Evolutionary conservation across 2,329 filamentous ascomycete species (phyloP).

Genomic region (Proliferodiscus dingleyae): DNA sequence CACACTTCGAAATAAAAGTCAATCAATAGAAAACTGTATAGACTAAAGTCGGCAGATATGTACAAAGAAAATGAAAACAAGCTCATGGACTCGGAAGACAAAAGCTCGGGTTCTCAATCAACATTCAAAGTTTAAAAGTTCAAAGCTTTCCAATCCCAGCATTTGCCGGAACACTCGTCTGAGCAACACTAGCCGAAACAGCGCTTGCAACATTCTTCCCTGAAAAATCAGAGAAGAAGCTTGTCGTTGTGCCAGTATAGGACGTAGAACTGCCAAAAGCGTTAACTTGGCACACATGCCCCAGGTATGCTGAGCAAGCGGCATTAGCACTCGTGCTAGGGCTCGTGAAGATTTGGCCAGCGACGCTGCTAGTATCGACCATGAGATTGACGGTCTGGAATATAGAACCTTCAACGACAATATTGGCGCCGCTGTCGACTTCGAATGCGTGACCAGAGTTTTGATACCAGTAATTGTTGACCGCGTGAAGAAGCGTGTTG

Average conservation of each 20-base stretch:
- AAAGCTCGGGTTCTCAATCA: too few relatives aligned
- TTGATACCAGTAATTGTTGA: conserved; percentile 40
- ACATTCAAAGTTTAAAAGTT: too few relatives aligned
- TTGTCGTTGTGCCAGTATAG: conserved; percentile 26
- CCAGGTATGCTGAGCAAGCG: conserved; percentile 16
- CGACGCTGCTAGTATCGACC: background rate
- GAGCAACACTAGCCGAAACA: conserved; percentile 28
- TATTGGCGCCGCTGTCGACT: conserved; percentile 28
- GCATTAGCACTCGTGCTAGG: conserved; percentile 17
- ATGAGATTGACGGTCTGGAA: conserved; percentile 37
- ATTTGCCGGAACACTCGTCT: conserved; percentile 27
- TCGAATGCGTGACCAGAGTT: conserved; percentile 43
- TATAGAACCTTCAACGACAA: conserved; percentile 42
- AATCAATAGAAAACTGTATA: too few relatives aligned
- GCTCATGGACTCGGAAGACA: too few relatives aligned
- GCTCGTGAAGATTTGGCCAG: conserved; percentile 19
- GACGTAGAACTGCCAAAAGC: conserved; percentile 25
- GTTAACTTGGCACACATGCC: conserved; percentile 19
- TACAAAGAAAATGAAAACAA: too few relatives aligned
- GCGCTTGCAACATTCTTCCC: conserved; percentile 31
- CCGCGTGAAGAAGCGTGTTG: conserved; percentile 36
- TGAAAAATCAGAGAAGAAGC: conserved; percentile 29
- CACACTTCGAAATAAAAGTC: too few relatives aligned
- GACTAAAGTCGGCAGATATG: too few relatives aligned
- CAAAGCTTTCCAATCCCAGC: conserved; percentile 29